Evolutionary conservation across 441 rosid genomes (phyloP).

Genomic region (Populus hybrid): DNA sequence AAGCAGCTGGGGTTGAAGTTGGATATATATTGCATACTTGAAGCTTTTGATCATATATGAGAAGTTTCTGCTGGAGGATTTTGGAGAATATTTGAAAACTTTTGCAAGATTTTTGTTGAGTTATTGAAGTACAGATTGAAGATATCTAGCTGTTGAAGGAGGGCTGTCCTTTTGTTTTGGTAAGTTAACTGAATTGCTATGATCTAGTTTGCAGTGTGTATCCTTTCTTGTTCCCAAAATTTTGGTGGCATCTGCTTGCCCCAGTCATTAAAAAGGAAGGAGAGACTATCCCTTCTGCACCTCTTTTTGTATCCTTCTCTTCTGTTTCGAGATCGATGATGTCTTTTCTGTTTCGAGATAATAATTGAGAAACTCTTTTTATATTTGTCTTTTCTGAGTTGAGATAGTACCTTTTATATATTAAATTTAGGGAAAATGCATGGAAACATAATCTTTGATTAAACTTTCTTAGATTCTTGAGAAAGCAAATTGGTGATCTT

Average conservation of each 20-base stretch:
- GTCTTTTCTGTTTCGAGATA: too few relatives aligned
- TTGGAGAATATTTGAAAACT: neutral
- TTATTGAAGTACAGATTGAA: neutral
- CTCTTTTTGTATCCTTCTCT: too few relatives aligned
- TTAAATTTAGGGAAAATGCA: neutral
- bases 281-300: neutral
- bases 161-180: neutral
- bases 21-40: too few relatives aligned
- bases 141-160: neutral
- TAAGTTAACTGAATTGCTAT: neutral
- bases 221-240: too few relatives aligned
- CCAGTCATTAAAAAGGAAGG: neutral
- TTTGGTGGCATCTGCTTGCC: neutral
- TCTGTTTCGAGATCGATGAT: too few relatives aligned
- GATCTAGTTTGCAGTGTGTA: too few relatives aligned
- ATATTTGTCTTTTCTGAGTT: too few relatives aligned
- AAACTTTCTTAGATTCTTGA: neutral
- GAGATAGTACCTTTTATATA: neutral
- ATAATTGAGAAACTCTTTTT: too few relatives aligned
- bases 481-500: neutral
- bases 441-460: neutral
- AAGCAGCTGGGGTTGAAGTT: neutral
- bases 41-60: neutral
- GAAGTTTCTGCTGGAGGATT: neutral
- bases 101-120: too few relatives aligned